phyloP scores from a whole-genome alignment of 345 rosid genomes.

The Arabis alpina region DNA sequence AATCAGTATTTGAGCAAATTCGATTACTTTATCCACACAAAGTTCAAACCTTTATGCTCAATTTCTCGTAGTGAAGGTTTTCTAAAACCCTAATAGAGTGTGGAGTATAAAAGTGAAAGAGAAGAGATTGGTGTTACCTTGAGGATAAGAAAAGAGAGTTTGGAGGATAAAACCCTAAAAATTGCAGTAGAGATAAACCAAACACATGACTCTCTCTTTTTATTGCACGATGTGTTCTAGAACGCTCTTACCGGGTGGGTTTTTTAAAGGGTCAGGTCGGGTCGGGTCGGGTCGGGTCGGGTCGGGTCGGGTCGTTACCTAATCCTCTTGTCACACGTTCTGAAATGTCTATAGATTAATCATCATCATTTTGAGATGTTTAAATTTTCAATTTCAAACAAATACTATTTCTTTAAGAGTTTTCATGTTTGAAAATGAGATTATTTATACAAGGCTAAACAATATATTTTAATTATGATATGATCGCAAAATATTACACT shows the following conservation, averaged over 20 bases:
- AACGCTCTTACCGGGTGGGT: constrained; percentile 42
- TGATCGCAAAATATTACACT: not conserved
- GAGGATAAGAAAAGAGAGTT: constrained; percentile 39
- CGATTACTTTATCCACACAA: constrained; percentile 20
- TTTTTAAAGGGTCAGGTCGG: not conserved
- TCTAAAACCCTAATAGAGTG: not conserved
- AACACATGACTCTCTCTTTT: constrained; percentile 15
- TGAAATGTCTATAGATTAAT: constrained; percentile 9
- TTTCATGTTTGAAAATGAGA: not conserved
- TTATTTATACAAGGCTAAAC: not conserved
- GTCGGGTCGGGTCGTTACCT: constrained; percentile 28
- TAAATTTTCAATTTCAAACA: not conserved
- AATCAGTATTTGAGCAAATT: constrained; percentile 13
- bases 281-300: constrained; percentile 12
- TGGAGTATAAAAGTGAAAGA: not conserved
- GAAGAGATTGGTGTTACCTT: constrained; percentile 37
- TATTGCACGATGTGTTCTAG: constrained; percentile 31
- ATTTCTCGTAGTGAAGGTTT: constrained; percentile 8
- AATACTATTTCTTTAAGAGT: not conserved
- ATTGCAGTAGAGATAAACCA: constrained; percentile 27
- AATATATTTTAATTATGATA: not conserved
- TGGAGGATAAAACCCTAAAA: constrained; percentile 45
- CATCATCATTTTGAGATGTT: not conserved
- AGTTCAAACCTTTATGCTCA: constrained; percentile 12
- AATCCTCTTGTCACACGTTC: constrained; percentile 20